Conservation (phyloP, 2,329 filamentous ascomycete species). For the Clarireedia hainanense region DNA sequence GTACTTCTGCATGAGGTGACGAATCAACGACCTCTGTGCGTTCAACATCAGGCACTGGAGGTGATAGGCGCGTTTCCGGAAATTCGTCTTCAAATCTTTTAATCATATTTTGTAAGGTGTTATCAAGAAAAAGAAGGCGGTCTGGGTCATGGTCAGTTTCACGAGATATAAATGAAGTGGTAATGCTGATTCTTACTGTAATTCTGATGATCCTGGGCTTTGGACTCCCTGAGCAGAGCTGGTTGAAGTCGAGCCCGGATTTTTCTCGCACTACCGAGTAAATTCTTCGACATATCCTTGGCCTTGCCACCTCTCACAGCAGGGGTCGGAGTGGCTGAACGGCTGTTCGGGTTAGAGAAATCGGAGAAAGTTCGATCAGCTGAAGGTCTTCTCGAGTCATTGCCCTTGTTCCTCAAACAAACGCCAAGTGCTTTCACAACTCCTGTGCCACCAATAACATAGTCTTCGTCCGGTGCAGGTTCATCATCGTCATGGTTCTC, state of each 20-base stretch:
- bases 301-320: constrained; percentile 52
- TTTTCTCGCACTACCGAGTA: constrained; percentile 81
- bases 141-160: constrained; percentile 35
- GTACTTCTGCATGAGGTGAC: constrained; percentile 8
- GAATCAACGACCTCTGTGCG: constrained; percentile 5
- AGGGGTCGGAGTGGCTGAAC: constrained; percentile 38
- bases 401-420: constrained; percentile 73
- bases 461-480: constrained; percentile 79
- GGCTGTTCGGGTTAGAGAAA: constrained; percentile 31
- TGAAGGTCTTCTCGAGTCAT: constrained; percentile 45
- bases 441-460: constrained; percentile 90
- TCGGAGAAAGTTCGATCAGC: constrained; percentile 21
- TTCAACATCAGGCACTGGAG: constrained; percentile 13
- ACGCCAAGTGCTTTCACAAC: constrained; percentile 91
- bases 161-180: neutral
- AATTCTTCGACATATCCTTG: constrained; percentile 87
- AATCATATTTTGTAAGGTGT: constrained; percentile 85
- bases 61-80: constrained; percentile 63
- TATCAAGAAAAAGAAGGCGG: constrained; percentile 77
- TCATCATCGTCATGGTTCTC: constrained; percentile 52
- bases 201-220: constrained; percentile 62
- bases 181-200: constrained; percentile 53
- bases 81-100: constrained; percentile 94
- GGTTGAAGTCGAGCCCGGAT: constrained; percentile 78
- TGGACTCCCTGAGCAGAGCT: constrained; percentile 68